Evolutionary conservation across 2,329 filamentous ascomycete genomes (phyloP).

Genomic region (Phyllosticta capitalensis): DNA sequence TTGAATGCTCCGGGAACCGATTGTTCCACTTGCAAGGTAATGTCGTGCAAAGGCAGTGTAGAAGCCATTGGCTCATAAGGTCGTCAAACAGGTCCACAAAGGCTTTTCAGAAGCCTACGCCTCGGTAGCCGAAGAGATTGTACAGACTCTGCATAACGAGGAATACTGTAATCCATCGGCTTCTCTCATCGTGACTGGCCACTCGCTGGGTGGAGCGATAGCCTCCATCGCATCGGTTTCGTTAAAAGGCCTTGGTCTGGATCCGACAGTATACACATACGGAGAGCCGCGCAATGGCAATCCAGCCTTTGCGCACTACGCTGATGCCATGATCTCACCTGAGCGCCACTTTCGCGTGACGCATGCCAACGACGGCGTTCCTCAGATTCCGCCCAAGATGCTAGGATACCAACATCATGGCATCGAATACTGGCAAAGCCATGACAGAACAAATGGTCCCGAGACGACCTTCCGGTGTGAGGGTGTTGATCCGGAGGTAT

Average conservation of each 20-base stretch:
- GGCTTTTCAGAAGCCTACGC: conserved; percentile 6
- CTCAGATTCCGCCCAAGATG: conserved; percentile 1
- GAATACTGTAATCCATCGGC: not conserved
- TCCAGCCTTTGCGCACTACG: conserved; percentile 2
- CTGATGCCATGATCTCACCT: not conserved
- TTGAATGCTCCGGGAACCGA: not conserved
- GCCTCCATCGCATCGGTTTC: conserved; percentile 3
- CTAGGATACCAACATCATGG: conserved; percentile 6
- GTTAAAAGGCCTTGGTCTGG: not conserved
- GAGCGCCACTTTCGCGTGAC: conserved; percentile 8
- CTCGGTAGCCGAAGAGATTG: not conserved
- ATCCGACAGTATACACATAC: conserved; percentile 2
- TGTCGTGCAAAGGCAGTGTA: not conserved
- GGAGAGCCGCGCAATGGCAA: conserved; percentile 9
- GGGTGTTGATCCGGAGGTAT: not conserved
- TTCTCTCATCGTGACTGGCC: conserved; percentile 1
- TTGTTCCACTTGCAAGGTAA: not conserved
- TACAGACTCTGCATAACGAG: not conserved
- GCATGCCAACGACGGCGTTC: conserved; percentile 10
- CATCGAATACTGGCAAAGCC: conserved; percentile 8
- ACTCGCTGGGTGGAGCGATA: conserved; percentile 4
- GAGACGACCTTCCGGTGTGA: not conserved
- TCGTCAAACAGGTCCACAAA: not conserved
- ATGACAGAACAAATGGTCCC: not conserved
- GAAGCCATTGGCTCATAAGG: not conserved